Evolutionary conservation across 768 basidiomycete species (phyloP), one percentile per base, ranked within the genome.

Genomic region (Russula dissimulans): DNA sequence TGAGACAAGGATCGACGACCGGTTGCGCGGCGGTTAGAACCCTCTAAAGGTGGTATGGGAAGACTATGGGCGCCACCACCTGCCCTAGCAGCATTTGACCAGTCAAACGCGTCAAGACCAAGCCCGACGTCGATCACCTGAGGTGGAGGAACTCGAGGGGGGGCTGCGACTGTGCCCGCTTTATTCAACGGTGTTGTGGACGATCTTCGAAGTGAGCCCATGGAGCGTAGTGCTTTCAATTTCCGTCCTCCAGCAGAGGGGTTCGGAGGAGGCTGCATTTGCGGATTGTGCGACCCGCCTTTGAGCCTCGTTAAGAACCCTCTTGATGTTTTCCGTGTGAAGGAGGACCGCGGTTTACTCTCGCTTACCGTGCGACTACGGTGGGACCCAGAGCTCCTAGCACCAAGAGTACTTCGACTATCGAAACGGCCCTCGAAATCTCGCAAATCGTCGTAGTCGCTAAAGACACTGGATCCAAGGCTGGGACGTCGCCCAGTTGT

Each of bases 351-450:
- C 69, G 69, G 41, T 52, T 66, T 71, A 54, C 63, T 64, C 65
- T 78, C 74, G 67, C 69, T 79, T 67, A 64, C 62, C 17, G 67
- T 65, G 32, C 68, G 64, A 46, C 69, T 65, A 12, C 68, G 66
- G 6, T 64, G 66, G 10, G 70, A 70, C 8, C 64, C 62, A 11
- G 70, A 71, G 34, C 77, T 77, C 14, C 63, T 61, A 41, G 77
- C 77, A 8, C 80, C 86, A 9, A 90, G 71, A 0, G 89, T 90
- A 68, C 87, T 91, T 61, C 77, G 79, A 67, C 90, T 91, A 65
- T 87, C 88, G 64, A 92, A 94, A 9, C 87, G 80, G 44, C 91
- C 91, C 36, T 91, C 87, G 54, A 94, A 94, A 69, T 94, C 91
- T 22, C 83, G 78, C 49, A 94, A 71, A 72, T 94, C 91, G 62